phyloP scores from a whole-genome alignment of 2,329 filamentous ascomycete genomes.

The Chaetothyriales sp. region DNA sequence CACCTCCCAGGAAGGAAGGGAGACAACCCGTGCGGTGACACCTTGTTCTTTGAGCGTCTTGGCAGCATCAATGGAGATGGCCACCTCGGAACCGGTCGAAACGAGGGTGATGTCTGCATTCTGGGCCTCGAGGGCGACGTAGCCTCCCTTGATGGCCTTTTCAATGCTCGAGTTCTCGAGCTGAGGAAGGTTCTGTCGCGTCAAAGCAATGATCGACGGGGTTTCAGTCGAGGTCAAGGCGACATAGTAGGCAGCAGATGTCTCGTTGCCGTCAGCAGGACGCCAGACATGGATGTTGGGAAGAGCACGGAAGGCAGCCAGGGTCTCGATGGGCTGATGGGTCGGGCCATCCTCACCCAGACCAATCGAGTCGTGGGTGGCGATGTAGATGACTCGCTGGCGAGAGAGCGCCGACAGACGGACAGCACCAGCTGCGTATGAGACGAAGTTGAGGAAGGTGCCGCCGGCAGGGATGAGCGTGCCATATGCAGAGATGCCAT shows the following conservation, averaged over 20 bases:
- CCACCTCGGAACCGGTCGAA: constrained; percentile 90
- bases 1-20: constrained; percentile 90
- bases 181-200: constrained; percentile 95
- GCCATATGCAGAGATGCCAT: constrained; percentile 84
- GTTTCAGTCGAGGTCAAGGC: constrained; percentile 79
- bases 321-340: constrained; percentile 96
- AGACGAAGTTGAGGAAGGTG: constrained; percentile 99
- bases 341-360: constrained; percentile 97
- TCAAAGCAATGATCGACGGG: constrained; percentile 83
- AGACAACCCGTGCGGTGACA: constrained; percentile 80
- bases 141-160: constrained; percentile 85
- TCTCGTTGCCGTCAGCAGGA: constrained; percentile 96
- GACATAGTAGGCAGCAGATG: constrained; percentile 91
- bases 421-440: constrained; percentile 87
- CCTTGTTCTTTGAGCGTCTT: constrained; percentile 80
- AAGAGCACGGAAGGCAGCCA: constrained; percentile 94
- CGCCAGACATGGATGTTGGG: constrained; percentile 99
- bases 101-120: constrained; percentile 77
- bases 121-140: constrained; percentile 72
- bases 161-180: constrained; percentile 87
- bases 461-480: constrained; percentile 85
- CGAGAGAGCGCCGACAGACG: constrained; percentile 86
- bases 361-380: constrained; percentile 97
- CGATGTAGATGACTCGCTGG: constrained; percentile 83
- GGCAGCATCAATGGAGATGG: constrained; percentile 80